phyloP scores from a whole-genome alignment of 2,329 filamentous ascomycete genomes.

The Penicillium glabrum region DNA sequence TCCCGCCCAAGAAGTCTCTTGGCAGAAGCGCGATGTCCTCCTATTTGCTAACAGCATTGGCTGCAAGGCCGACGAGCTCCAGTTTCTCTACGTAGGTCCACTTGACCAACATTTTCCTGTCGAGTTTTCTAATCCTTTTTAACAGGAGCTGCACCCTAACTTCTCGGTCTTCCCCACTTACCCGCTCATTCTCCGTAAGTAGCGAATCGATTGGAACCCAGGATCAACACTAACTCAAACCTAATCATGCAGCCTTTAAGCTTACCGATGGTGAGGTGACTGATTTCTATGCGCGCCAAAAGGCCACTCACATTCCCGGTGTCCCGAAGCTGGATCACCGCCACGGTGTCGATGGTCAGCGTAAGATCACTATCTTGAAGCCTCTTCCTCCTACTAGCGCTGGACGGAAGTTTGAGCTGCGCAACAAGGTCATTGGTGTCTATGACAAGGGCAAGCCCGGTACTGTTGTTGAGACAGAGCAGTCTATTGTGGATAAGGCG shows the following conservation, averaged over 20 bases:
- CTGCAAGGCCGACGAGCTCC: conserved; percentile 79
- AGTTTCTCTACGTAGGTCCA: conserved; percentile 80
- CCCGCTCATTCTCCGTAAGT: conserved; percentile 72
- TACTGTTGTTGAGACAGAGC: conserved; percentile 77
- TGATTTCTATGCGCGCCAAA: conserved; percentile 77
- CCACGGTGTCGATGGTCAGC: conserved; percentile 80
- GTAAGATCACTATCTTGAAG: conserved; percentile 74
- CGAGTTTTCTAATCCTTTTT: not conserved
- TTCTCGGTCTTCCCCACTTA: conserved; percentile 91
- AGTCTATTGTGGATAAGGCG: conserved; percentile 69
- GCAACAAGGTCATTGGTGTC: conserved; percentile 76
- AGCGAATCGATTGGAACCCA: not conserved
- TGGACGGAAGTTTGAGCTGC: conserved; percentile 72
- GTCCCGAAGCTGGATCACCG: conserved; percentile 74
- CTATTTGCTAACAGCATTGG: conserved; percentile 92
- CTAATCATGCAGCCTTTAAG: conserved; percentile 65
- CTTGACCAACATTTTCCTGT: not conserved
- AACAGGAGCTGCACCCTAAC: conserved; percentile 78
- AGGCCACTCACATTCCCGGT: conserved; percentile 66
- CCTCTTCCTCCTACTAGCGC: conserved; percentile 70
- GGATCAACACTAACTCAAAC: conserved; percentile 36
- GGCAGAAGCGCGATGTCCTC: conserved; percentile 83
- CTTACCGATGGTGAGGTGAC: conserved; percentile 71
- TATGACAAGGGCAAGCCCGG: conserved; percentile 88
- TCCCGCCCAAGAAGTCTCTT: conserved; percentile 71